Conservation (phyloP, 75 land plant genomes). For the Gnetum montanum region DNA sequence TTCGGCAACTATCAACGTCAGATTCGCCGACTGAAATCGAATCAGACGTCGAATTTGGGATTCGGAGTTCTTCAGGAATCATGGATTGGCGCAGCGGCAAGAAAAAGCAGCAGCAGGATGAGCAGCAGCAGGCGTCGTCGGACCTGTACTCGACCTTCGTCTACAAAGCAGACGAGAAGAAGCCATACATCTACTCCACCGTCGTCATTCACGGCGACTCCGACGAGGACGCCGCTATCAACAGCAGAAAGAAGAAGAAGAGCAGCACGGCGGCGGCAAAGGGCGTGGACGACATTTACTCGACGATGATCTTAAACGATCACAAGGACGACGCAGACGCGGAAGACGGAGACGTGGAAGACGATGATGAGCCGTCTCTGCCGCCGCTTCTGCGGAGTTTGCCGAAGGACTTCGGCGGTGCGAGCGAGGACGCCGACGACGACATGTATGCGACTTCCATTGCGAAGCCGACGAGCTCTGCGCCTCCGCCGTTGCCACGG, state of each 20-base stretch:
- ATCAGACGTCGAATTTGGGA: too few relatives aligned
- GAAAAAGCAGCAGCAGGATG: conserved; percentile 1
- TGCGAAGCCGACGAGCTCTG: conserved; percentile 15
- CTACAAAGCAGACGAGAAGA: not conserved
- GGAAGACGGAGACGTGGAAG: conserved; percentile 32
- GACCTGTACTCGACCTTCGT: not conserved
- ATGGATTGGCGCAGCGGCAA: too few relatives aligned
- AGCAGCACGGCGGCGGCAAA: not conserved
- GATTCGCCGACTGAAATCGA: too few relatives aligned
- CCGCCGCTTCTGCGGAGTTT: conserved; percentile 76
- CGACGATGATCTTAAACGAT: conserved; percentile 30
- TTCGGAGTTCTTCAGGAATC: too few relatives aligned
- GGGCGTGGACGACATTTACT: conserved; percentile 21
- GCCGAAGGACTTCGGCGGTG: conserved; percentile 64
- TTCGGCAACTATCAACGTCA: too few relatives aligned
- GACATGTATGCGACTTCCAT: conserved; percentile 32
- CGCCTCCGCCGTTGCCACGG: not conserved
- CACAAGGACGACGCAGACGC: conserved; percentile 4
- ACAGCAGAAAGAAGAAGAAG: not conserved
- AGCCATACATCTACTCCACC: conserved; percentile 2
- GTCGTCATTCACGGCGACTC: conserved; percentile 4
- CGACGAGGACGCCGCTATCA: not conserved
- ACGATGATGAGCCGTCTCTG: conserved; percentile 34
- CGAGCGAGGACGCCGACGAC: conserved; percentile 13
- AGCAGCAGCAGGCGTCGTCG: not conserved